Evolutionary conservation across 2,329 filamentous ascomycete species (phyloP), one percentile per base, ranked within the genome.

Genomic region (Alternaria solani): DNA sequence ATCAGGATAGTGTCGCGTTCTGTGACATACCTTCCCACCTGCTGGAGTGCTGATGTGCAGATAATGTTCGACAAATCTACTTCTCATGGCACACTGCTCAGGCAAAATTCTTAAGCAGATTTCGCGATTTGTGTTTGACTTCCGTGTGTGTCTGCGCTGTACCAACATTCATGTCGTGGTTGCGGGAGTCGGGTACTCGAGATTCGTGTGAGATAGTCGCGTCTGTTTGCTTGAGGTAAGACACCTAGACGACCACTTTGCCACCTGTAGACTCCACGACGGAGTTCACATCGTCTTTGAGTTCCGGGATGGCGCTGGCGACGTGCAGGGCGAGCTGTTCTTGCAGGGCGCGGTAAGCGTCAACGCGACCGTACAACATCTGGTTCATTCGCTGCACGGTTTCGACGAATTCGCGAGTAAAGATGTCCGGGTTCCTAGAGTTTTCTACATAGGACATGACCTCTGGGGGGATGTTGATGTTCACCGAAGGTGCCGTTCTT

Each of bases 331-430:
- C 87, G 62, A 89, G 76, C 41, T 87, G 82, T 73, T 89, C 85
- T 59, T 85, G 81, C 62, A 89, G 87, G 44, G 80, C 76, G 11
- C 81, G 82, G 75, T 88, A 89, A 1, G 86, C 87, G 68, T 88
- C 83, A 57, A 81, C 81, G 67, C 87, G 86, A 32, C 87, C 88
- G 66, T 86, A 88, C 52, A 89, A 76, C 74, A 86, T 84, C 70
- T 88, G 86, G 64, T 90, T 90, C 49, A 84, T 83, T 62, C 84
- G 81, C 78, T 89, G 87, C 8, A 88, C 86, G 28, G 86, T 79
- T 75, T 90, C 87, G 44, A 89, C 86, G 64, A 89, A 88, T 66
- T 89, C 87, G 46, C 87, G 83, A 8, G 87, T 89, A 75, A 88
- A 89, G 66, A 89, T 89, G 68, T 89, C 87, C 7, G 87, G 88